Conservation (phyloP, 176 grass and related monocot species). For the Raddia distichophylla region DNA sequence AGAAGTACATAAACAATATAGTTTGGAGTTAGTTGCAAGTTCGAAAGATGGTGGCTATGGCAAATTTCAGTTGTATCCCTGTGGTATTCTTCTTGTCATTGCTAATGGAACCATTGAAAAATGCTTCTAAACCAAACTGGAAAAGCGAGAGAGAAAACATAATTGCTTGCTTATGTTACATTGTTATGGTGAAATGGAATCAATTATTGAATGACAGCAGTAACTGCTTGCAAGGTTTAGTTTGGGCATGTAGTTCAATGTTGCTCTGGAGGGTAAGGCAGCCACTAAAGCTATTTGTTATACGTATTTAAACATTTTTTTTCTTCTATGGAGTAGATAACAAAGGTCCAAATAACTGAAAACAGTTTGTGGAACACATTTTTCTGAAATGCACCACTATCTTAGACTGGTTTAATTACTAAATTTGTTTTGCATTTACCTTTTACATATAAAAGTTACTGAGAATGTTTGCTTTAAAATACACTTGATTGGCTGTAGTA, state of each 20-base stretch:
- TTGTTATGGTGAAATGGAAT: neutral
- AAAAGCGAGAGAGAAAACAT: neutral
- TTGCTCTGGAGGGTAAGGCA: neutral
- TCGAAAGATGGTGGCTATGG: neutral
- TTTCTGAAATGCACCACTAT: neutral
- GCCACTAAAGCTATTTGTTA: neutral
- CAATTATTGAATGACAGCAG: neutral
- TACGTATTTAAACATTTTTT: neutral
- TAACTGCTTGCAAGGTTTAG: neutral
- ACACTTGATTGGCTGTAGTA: neutral
- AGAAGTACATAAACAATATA: neutral
- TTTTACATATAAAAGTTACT: slow-evolving; percentile 2
- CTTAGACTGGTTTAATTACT: neutral
- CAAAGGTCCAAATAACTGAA: neutral
- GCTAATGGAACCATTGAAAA: neutral
- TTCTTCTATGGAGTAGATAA: slow-evolving; percentile 2
- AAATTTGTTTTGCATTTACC: neutral
- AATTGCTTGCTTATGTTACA: slow-evolving; percentile 9
- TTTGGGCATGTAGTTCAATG: neutral
- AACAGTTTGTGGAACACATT: neutral
- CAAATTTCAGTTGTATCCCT: neutral
- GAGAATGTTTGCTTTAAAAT: neutral
- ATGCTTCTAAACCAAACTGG: neutral
- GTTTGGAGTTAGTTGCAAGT: neutral
- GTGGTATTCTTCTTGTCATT: neutral